A percentile compares a stretch with the other conserved stretches of the same genome.
phyloP scores from a whole-genome alignment of 2,329 filamentous ascomycete species.

The Clarireedia homoeocarpa region DNA sequence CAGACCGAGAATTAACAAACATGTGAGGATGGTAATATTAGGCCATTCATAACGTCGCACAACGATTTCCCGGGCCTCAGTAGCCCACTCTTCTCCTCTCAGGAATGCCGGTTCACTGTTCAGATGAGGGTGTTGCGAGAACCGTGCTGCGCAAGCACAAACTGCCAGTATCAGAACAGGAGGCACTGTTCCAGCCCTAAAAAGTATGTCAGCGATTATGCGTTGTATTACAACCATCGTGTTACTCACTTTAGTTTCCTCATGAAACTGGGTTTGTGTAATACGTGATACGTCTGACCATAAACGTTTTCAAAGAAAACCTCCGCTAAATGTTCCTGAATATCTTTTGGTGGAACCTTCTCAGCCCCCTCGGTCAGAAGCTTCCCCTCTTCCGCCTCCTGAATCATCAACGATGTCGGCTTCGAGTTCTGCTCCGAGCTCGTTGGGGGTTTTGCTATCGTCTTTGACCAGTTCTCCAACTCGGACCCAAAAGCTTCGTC shows the following conservation, averaged over 20 bases:
- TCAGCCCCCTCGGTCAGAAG: slow-evolving; percentile 76
- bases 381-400: slow-evolving; percentile 66
- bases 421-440: slow-evolving; percentile 33
- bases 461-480: slow-evolving; percentile 71
- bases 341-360: slow-evolving; percentile 72
- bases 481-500: slow-evolving; percentile 84
- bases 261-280: slow-evolving; percentile 98
- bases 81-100: slow-evolving; percentile 86
- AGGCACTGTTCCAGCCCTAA: slow-evolving; percentile 67
- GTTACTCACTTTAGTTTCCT: slow-evolving; percentile 60
- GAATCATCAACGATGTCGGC: slow-evolving; percentile 47
- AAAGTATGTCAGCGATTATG: slow-evolving; percentile 10
- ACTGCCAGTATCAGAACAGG: slow-evolving; percentile 90
- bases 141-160: slow-evolving; percentile 90
- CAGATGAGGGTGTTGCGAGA: slow-evolving; percentile 80
- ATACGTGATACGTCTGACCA: slow-evolving; percentile 85
- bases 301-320: slow-evolving; percentile 96
- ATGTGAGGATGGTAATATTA: slow-evolving; percentile 91
- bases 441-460: slow-evolving; percentile 43
- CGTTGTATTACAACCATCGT: not conserved
- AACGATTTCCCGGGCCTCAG: slow-evolving; percentile 78
- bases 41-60: slow-evolving; percentile 85
- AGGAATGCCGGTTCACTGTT: slow-evolving; percentile 67
- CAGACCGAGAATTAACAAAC: slow-evolving; percentile 77
- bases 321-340: slow-evolving; percentile 89